Conservation (phyloP, 257 asterid genomes). For the Echium plantagineum region DNA sequence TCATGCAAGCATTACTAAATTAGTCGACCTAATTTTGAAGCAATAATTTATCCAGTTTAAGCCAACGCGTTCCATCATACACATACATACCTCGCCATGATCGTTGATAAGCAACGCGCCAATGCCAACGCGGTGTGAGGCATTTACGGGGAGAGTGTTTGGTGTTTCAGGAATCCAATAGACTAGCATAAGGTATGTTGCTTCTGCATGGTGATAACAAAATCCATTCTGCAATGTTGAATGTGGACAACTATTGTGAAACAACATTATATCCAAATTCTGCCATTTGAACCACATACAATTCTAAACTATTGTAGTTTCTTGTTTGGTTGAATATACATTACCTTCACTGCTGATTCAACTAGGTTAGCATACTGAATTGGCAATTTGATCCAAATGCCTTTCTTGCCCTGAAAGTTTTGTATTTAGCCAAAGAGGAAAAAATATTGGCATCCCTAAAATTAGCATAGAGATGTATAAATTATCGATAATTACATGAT, state of each 20-base stretch:
- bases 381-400: constrained; percentile 62
- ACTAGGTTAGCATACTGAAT: constrained; percentile 45
- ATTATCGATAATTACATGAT: too few species aligned
- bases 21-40: neutral
- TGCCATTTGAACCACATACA: too few species aligned
- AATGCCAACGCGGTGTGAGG: constrained; percentile 50
- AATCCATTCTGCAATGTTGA: constrained; percentile 52
- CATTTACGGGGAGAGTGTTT: constrained; percentile 58
- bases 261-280: too few species aligned
- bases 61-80: too few species aligned
- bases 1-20: too few species aligned
- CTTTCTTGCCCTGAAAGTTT: constrained; percentile 57
- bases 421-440: too few species aligned
- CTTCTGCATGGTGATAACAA: constrained; percentile 71
- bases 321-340: neutral
- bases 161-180: constrained; percentile 49
- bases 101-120: constrained; percentile 64
- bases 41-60: neutral
- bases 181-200: constrained; percentile 65
- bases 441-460: too few species aligned
- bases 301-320: too few species aligned
- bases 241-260: neutral
- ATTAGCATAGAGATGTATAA: too few species aligned
- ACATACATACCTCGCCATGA: constrained; percentile 50
- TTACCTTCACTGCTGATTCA: constrained; percentile 55